phyloP scores from a whole-genome alignment of 345 rosid species.

The Populus simonii region DNA sequence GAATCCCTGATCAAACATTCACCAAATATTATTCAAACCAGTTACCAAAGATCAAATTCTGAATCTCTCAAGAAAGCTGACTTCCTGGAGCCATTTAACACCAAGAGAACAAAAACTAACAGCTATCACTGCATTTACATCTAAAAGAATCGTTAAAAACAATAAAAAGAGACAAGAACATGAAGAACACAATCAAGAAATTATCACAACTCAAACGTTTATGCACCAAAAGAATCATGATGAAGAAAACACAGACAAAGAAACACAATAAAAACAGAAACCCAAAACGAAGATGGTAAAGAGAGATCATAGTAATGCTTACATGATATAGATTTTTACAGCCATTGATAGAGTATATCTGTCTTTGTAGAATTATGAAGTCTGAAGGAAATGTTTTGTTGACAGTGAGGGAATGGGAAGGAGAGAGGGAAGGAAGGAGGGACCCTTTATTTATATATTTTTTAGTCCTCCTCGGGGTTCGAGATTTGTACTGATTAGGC shows the following conservation, averaged over 20 bases:
- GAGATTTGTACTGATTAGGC: background rate
- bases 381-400: background rate
- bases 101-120: background rate
- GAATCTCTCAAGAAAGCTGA: background rate
- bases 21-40: background rate
- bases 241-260: background rate
- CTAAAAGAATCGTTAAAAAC: background rate
- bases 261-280: background rate
- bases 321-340: constrained; percentile 57
- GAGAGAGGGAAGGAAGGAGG: background rate
- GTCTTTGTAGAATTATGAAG: background rate
- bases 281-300: background rate
- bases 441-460: constrained; percentile 30
- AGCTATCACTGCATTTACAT: too few relatives aligned
- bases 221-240: background rate
- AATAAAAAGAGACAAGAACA: background rate
- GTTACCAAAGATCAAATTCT: background rate
- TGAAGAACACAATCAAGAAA: constrained; percentile 1
- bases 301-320: constrained; percentile 18
- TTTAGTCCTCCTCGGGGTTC: background rate
- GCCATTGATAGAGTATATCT: constrained; percentile 40
- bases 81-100: background rate
- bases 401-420: constrained; percentile 2
- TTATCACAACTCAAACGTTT: background rate
- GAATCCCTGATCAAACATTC: background rate